phyloP scores from a whole-genome alignment of 2,329 filamentous ascomycete species.

The Gnomoniopsis sp. region DNA sequence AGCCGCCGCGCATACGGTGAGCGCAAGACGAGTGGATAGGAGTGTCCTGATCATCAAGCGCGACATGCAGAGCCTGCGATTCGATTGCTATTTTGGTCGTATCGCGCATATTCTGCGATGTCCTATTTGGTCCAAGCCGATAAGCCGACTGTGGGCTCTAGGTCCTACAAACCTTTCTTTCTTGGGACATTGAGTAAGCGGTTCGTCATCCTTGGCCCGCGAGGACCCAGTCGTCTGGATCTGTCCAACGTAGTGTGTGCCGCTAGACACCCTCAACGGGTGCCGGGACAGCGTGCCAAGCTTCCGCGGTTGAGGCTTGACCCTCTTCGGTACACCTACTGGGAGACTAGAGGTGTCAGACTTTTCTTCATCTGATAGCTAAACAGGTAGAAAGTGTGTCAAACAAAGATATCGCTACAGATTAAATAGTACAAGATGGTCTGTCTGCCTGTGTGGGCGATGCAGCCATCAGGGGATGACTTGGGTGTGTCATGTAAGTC shows the following conservation, averaged over 20 bases:
- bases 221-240: no score
- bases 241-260: not conserved
- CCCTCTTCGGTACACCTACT: not conserved
- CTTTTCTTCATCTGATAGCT: not conserved
- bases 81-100: not conserved
- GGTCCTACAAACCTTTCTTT: not conserved
- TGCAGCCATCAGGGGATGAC: not conserved
- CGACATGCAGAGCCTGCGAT: not conserved
- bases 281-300: not conserved
- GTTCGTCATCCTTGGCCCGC: no score
- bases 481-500: constrained; percentile 2
- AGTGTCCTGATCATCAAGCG: not conserved
- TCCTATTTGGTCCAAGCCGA: not conserved
- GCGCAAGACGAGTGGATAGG: not conserved
- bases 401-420: not conserved
- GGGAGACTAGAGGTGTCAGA: not conserved
- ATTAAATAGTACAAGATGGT: not conserved
- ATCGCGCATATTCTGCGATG: not conserved
- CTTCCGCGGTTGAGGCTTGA: not conserved
- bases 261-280: constrained; percentile 19
- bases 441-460: not conserved
- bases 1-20: not conserved
- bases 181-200: no score
- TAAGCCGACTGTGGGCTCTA: not conserved
- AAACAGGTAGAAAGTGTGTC: not conserved